These are phyloP conservation scores for Alternaria sp. DNA, from an alignment of 2,329 filamentous ascomycete genomes.

Conservation along the genomic window DNA sequence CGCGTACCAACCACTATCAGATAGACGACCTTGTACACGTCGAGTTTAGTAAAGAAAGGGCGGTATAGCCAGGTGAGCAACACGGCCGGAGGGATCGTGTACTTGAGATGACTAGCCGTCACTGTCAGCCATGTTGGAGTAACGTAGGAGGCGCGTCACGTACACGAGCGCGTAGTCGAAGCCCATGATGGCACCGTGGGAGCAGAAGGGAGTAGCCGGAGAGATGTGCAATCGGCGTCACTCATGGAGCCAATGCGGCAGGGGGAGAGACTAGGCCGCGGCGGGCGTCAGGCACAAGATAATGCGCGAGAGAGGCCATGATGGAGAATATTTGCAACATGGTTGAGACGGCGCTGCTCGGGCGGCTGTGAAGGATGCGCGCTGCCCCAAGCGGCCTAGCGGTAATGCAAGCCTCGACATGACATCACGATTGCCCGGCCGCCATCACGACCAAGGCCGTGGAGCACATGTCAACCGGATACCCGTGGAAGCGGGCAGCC, in stretches of 20 bases:
- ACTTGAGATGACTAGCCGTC: constrained; percentile 65
- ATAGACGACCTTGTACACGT: constrained; percentile 67
- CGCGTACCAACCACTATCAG: constrained; percentile 57
- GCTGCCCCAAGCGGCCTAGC: constrained; percentile 21
- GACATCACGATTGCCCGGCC: constrained; percentile 36
- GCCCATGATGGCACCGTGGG: constrained; percentile 54
- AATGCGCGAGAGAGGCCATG: constrained; percentile 10
- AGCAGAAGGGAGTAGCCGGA: constrained; percentile 12
- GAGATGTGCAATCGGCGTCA: constrained; percentile 21
- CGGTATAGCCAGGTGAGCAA: constrained; percentile 65
- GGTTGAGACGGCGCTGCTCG: constrained; percentile 1
- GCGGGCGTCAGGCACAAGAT: constrained; percentile 20
- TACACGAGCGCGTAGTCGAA: constrained; percentile 69
- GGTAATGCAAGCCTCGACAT: constrained; percentile 21
- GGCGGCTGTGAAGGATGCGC: constrained; percentile 9
- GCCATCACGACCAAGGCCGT: constrained; percentile 10
- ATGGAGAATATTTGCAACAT: constrained; percentile 1
- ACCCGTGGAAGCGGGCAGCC: neutral
- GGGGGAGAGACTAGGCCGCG: constrained; percentile 26
- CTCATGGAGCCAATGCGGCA: constrained; percentile 19
- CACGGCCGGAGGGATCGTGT: constrained; percentile 69
- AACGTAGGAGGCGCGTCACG: constrained; percentile 37
- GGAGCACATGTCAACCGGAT: neutral
- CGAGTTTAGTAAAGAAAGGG: constrained; percentile 67
- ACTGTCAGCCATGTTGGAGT: constrained; percentile 17